phyloP scores from a whole-genome alignment of 192 early-diverging fungal species.

The Physocladia obscura region DNA sequence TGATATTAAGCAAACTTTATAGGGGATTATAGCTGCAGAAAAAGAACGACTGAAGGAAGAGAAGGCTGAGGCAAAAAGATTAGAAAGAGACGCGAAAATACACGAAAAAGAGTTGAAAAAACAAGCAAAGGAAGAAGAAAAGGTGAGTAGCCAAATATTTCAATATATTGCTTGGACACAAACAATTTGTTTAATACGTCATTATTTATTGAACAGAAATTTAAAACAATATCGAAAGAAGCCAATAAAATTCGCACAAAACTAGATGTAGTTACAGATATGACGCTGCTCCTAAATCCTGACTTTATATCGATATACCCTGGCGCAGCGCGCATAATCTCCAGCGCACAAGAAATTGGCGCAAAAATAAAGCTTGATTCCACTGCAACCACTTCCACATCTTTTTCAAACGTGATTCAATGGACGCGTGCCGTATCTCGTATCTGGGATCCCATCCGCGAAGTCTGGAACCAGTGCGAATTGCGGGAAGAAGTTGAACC shows the following conservation, averaged over 20 bases:
- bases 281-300: constrained; percentile 17
- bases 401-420: not conserved
- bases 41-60: not conserved
- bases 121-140: not conserved
- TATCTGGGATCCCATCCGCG: not conserved
- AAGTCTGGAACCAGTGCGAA: constrained; percentile 1
- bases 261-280: constrained; percentile 10
- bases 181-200: not conserved
- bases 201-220: not conserved
- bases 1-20: not conserved
- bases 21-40: not conserved
- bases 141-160: no score
- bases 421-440: constrained; percentile 7
- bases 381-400: not conserved
- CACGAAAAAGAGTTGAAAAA: constrained; percentile 20
- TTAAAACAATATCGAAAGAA: not conserved
- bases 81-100: constrained; percentile 5
- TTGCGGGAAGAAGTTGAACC: not conserved
- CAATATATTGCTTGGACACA: no score
- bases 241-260: constrained; percentile 32
- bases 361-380: no score
- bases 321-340: not conserved
- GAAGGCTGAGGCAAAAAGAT: constrained; percentile 2
- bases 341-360: not conserved
- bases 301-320: not conserved